Conservation (phyloP, 2,329 filamentous ascomycete genomes). For the Fusarium sp. region DNA sequence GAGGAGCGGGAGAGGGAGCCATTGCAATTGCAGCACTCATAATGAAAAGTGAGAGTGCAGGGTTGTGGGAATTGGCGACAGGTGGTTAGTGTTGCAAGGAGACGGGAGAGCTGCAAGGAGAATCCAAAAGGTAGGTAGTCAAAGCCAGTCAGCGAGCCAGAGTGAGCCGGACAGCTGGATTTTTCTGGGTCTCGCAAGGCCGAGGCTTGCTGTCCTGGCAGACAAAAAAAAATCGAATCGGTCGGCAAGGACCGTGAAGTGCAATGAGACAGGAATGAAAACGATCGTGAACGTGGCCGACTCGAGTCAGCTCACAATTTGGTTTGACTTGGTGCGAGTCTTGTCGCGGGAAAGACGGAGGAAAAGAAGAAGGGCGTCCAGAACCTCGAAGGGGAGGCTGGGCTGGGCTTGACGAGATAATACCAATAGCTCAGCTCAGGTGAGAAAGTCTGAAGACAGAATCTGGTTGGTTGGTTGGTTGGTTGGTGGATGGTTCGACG, state of each 20-base stretch:
- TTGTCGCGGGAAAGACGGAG: slow-evolving; percentile 19
- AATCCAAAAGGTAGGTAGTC: slow-evolving; percentile 16
- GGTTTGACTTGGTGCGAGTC: slow-evolving; percentile 7
- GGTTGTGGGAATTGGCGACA: slow-evolving; percentile 34
- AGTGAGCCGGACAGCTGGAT: slow-evolving; percentile 39
- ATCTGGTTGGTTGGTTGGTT: slow-evolving; percentile 35
- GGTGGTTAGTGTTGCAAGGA: slow-evolving; percentile 37
- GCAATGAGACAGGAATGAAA: slow-evolving; percentile 41
- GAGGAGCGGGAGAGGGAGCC: slow-evolving; percentile 76
- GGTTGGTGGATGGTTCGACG: slow-evolving; percentile 36
- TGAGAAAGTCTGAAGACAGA: slow-evolving; percentile 24
- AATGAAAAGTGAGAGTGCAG: slow-evolving; percentile 52
- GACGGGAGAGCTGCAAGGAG: slow-evolving; percentile 40
- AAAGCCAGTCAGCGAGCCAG: slow-evolving; percentile 41
- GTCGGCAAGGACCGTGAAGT: slow-evolving; percentile 35
- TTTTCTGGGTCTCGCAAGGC: slow-evolving; percentile 45
- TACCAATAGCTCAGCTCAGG: slow-evolving; percentile 31
- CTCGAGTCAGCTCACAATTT: slow-evolving; percentile 30
- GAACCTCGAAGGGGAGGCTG: slow-evolving; percentile 25
- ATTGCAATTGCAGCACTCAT: slow-evolving; percentile 78
- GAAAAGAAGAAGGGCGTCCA: slow-evolving; percentile 25
- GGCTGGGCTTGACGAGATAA: slow-evolving; percentile 22
- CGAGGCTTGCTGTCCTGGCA: slow-evolving; percentile 39
- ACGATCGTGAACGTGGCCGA: slow-evolving; percentile 33
- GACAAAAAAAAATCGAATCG: slow-evolving; percentile 29